A percentile compares a stretch with the other conserved stretches of the same genome.
Evolutionary conservation across 768 basidiomycete genomes (phyloP).

Genomic region (Boletus rubropictus): DNA sequence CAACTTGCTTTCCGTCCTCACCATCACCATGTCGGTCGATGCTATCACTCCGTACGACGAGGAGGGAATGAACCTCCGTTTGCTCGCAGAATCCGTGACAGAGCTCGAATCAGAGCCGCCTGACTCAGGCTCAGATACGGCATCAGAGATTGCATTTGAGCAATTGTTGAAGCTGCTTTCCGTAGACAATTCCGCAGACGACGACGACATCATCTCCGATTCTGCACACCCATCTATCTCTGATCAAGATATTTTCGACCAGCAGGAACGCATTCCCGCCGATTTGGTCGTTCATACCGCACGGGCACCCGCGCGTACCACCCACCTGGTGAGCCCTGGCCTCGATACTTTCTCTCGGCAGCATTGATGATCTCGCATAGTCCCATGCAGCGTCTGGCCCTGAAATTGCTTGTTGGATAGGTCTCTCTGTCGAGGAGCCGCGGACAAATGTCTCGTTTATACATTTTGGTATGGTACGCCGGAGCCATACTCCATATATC

Average conservation of each 20-base stretch:
- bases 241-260: neutral
- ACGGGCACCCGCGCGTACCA: neutral
- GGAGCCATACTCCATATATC: neutral
- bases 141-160: neutral
- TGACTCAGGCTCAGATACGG: neutral
- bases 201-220: neutral
- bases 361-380: neutral
- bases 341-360: neutral
- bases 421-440: constrained; percentile 6
- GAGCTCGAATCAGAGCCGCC: neutral
- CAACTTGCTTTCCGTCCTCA: neutral
- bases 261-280: neutral
- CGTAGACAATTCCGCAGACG: neutral
- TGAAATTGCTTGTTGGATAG: neutral
- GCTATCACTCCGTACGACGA: neutral
- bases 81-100: neutral
- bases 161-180: neutral
- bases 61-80: neutral
- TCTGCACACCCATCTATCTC: neutral
- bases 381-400: neutral
- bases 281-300: neutral
- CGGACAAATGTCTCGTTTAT: neutral
- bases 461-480: constrained; percentile 7
- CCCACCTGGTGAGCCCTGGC: neutral
- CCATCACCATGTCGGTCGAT: neutral